These are phyloP conservation scores for Pseudogymnoascus sp. DNA, from an alignment of 2,329 filamentous ascomycete species.

Conservation along the genomic window DNA sequence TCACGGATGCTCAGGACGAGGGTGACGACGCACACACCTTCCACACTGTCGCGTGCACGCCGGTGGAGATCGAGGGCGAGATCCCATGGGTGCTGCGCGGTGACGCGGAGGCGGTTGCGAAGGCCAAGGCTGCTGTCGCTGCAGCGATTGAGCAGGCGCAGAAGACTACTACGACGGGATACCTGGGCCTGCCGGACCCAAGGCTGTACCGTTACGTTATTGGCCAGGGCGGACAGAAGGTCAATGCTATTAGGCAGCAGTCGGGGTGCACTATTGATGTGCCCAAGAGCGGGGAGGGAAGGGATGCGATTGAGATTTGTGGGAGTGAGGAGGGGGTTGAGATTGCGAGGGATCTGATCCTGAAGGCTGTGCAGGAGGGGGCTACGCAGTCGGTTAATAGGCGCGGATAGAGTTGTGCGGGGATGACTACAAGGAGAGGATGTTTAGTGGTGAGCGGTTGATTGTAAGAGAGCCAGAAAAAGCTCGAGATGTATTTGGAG, in stretches of 20 bases:
- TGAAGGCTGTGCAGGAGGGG: slow-evolving; percentile 70
- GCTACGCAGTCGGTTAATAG: slow-evolving; percentile 4
- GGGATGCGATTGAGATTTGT: slow-evolving; percentile 84
- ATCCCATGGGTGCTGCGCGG: slow-evolving; percentile 90
- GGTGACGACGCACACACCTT: slow-evolving; percentile 68
- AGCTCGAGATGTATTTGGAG: not conserved
- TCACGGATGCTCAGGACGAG: slow-evolving; percentile 73
- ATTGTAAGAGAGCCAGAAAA: slow-evolving; percentile 4
- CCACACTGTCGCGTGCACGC: slow-evolving; percentile 63
- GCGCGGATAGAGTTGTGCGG: not conserved
- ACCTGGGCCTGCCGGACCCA: slow-evolving; percentile 83
- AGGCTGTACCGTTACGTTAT: slow-evolving; percentile 85
- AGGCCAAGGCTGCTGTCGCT: slow-evolving; percentile 69
- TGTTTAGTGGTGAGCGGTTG: not conserved
- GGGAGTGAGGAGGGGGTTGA: slow-evolving; percentile 75
- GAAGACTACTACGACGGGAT: slow-evolving; percentile 68
- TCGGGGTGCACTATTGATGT: slow-evolving; percentile 93
- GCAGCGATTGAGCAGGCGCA: slow-evolving; percentile 65
- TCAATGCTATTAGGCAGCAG: slow-evolving; percentile 86
- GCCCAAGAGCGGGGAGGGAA: slow-evolving; percentile 65
- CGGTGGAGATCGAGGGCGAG: slow-evolving; percentile 45
- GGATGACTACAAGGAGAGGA: not conserved
- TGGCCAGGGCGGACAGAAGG: slow-evolving; percentile 79
- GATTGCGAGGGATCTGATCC: slow-evolving; percentile 78
- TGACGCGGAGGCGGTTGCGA: slow-evolving; percentile 67